Evolutionary conservation across 2,329 filamentous ascomycete genomes (phyloP).

Genomic region (Stemphylium beticola): DNA sequence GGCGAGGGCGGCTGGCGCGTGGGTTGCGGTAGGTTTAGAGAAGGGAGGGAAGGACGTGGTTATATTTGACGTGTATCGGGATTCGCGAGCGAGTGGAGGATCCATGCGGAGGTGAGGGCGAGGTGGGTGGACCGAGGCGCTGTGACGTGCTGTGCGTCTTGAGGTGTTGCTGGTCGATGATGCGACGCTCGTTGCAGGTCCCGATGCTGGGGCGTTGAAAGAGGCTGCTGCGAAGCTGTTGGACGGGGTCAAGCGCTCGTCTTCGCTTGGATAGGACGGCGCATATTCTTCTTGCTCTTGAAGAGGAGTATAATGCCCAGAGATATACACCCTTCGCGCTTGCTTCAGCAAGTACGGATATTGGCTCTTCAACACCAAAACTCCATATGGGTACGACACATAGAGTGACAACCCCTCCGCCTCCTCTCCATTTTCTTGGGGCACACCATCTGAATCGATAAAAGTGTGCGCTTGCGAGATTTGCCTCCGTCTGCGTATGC

Average conservation of each 20-base stretch:
- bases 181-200: constrained; percentile 7
- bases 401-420: constrained; percentile 48
- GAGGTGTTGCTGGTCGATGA: not conserved
- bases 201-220: constrained; percentile 6
- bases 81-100: constrained; percentile 1
- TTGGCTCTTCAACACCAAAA: constrained; percentile 48
- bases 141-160: constrained; percentile 1
- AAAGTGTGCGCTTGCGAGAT: constrained; percentile 20
- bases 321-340: constrained; percentile 50
- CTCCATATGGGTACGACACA: constrained; percentile 50
- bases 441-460: not conserved
- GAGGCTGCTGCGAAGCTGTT: constrained; percentile 21
- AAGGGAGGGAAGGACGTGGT: constrained; percentile 16
- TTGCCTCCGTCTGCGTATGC: constrained; percentile 29
- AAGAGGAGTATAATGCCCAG: constrained; percentile 45
- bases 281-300: constrained; percentile 3
- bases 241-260: constrained; percentile 20
- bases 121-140: constrained; percentile 6
- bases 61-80: not conserved
- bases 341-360: constrained; percentile 51
- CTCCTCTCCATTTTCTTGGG: constrained; percentile 11
- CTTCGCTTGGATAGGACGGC: constrained; percentile 7
- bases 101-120: constrained; percentile 29
- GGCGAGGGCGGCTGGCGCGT: constrained; percentile 39
- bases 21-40: constrained; percentile 18